Percentiles rank a stretch among this genome's conserved stretches.
phyloP scores from a whole-genome alignment of 2,329 filamentous ascomycete genomes.

The Cyanodermella asteris region DNA sequence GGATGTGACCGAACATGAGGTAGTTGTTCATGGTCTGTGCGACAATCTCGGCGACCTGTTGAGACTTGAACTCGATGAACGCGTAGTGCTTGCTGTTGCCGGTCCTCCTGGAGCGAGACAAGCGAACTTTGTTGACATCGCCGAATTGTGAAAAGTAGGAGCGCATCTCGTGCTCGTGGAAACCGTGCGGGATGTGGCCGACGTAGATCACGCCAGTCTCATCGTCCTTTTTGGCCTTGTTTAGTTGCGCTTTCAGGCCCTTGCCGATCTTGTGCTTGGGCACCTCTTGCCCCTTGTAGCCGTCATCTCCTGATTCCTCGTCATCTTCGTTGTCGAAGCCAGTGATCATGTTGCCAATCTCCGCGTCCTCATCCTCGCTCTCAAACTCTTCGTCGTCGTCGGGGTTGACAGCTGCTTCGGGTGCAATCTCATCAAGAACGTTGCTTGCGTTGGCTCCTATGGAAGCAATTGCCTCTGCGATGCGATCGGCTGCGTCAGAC shows the following conservation, averaged over 20 bases:
- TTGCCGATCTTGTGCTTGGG: constrained; percentile 23
- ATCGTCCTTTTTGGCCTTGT: constrained; percentile 25
- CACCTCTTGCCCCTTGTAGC: constrained; percentile 21
- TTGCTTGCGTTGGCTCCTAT: constrained; percentile 8
- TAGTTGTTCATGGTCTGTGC: constrained; percentile 97
- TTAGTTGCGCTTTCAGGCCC: constrained; percentile 26
- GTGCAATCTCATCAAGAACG: constrained; percentile 4
- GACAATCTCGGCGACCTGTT: constrained; percentile 72
- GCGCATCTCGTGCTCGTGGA: constrained; percentile 91
- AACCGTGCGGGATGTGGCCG: constrained; percentile 74
- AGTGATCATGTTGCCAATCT: constrained; percentile 30
- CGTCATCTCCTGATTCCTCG: constrained; percentile 22
- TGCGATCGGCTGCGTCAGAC: constrained; percentile 7
- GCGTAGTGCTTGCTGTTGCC: constrained; percentile 84
- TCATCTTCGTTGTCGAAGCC: constrained; percentile 34
- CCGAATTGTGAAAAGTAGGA: constrained; percentile 91
- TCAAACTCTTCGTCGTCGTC: constrained; percentile 6
- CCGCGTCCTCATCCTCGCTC: constrained; percentile 18
- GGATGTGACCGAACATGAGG: constrained; percentile 77
- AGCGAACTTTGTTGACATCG: constrained; percentile 50
- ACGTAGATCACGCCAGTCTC: constrained; percentile 65
- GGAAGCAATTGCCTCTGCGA: constrained; percentile 6
- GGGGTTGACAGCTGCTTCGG: constrained; percentile 2
- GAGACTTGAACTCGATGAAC: constrained; percentile 67
- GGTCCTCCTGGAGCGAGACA: constrained; percentile 82